A percentile compares a stretch with the other conserved stretches of the same genome.
These are phyloP conservation scores for Saturnispora ahearnii DNA, from an alignment of 805 yeast species.

Conservation along the genomic window DNA sequence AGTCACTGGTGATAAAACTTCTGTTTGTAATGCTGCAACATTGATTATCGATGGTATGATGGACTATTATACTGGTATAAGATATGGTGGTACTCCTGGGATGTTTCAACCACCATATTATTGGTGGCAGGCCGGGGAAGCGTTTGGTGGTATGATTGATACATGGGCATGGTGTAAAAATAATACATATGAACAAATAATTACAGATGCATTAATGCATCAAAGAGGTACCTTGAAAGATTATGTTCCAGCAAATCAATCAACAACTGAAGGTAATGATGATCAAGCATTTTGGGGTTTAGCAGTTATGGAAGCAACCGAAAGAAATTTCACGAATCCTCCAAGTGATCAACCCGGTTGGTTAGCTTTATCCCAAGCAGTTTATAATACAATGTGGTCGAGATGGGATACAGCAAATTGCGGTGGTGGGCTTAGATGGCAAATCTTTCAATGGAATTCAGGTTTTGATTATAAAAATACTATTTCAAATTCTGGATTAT, in stretches of 20 bases:
- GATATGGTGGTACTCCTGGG: slow-evolving; percentile 62
- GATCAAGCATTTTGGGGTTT: slow-evolving; percentile 94
- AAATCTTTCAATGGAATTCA: slow-evolving; percentile 78
- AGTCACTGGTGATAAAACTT: slow-evolving; percentile 18
- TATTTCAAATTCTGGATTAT: slow-evolving; percentile 78
- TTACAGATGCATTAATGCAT: slow-evolving; percentile 52
- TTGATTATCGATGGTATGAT: slow-evolving; percentile 61
- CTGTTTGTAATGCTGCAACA: slow-evolving; percentile 42
- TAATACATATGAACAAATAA: slow-evolving; percentile 46
- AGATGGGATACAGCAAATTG: slow-evolving; percentile 65
- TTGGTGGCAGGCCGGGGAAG: slow-evolving; percentile 93
- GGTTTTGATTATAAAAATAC: slow-evolving; percentile 84
- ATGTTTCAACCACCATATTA: slow-evolving; percentile 67
- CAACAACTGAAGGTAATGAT: slow-evolving; percentile 83
- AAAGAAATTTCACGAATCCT: slow-evolving; percentile 72
- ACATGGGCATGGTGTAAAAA: slow-evolving; percentile 64
- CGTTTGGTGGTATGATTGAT: slow-evolving; percentile 60
- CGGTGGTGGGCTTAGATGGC: slow-evolving; percentile 86
- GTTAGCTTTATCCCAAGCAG: slow-evolving; percentile 75
- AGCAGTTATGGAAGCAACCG: slow-evolving; percentile 77
- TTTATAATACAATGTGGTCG: slow-evolving; percentile 71
- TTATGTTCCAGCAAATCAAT: slow-evolving; percentile 74
- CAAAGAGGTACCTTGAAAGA: slow-evolving; percentile 60
- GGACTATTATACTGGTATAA: slow-evolving; percentile 69
- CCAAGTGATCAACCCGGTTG: slow-evolving; percentile 39